Base-by-base conservation (phyloP, 805 yeast species). In the Kodamaea kakaduensis region DNA sequence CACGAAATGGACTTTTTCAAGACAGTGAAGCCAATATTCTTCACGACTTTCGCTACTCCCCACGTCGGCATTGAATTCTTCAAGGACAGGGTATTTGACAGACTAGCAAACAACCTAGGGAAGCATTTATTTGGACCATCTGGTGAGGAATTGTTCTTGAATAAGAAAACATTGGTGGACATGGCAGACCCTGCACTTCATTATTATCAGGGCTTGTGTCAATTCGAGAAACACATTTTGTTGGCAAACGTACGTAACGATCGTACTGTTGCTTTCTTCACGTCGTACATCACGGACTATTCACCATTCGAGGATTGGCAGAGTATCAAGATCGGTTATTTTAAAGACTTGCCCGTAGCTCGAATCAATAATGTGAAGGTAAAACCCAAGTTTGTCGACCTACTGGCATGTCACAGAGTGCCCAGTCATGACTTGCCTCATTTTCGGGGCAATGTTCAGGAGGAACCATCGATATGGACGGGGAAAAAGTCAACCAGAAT, bases 221-320 rank as follows among this genome's bases (percentile, higher is more conserved):
- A 47, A 39, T 89, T 89, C 54, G 61, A 77, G 41, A 67, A 71
- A 37, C 70, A 82, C 36, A 62, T 75, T 3, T 54, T 78, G 2
- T 64, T 87, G 38, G 88, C 96, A 7, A 89, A 90, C 58, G 71
- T 81, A 16, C 70, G 78, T 37, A 80, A 84, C 51, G 97, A 89
- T 58, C 69, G 96, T 40, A 77, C 95, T 0, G 97, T 89, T 6
- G 81, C 90, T 10, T 90, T 87, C 56, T 84, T 78, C 60, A 86
- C 97, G 0, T 71, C 95, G 0, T 88, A 69, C 56, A 81, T 90
- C 39, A 70, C 90, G 3, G 70, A 78, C 19, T 73, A 70, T 41
- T 77, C 84, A 37, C 95, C 96, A 1, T 88, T 87, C 53, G 78
- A 78, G 22, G 60, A 64, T 31, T 72, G 75, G 71, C 71, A 70